Evolutionary conservation across 345 rosid genomes (phyloP).

Genomic region (Salix brachista): DNA sequence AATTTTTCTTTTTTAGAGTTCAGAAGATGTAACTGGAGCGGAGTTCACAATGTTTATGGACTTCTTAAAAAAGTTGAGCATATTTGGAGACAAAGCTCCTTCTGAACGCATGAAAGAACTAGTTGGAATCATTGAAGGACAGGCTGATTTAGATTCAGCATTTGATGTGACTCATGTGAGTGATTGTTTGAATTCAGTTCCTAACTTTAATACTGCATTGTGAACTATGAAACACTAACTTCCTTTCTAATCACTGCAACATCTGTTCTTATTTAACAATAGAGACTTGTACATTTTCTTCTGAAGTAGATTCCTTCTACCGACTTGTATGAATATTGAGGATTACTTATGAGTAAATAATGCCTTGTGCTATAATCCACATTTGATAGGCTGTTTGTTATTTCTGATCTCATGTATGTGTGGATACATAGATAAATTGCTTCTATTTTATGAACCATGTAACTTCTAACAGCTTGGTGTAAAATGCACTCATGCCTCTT

Average conservation of each 20-base stretch:
- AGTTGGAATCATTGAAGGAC: slow-evolving; percentile 80
- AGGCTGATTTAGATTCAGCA: slow-evolving; percentile 91
- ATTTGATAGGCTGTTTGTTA: background rate
- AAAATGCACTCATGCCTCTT: background rate
- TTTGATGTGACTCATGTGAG: slow-evolving; percentile 52
- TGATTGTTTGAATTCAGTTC: background rate
- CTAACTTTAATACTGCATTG: background rate
- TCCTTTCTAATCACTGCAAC: background rate
- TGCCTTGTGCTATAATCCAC: background rate
- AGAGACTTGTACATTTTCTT: background rate
- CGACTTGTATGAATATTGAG: background rate
- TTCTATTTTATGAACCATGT: background rate
- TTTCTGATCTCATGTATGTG: background rate
- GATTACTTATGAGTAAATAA: background rate
- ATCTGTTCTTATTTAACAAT: background rate
- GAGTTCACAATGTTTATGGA: slow-evolving; percentile 99
- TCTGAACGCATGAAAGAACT: slow-evolving; percentile 93
- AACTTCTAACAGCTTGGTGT: background rate
- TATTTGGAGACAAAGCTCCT: slow-evolving; percentile 95
- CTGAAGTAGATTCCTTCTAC: background rate
- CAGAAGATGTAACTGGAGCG: slow-evolving; percentile 93
- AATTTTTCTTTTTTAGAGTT: slow-evolving; percentile 50
- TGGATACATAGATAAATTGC: background rate
- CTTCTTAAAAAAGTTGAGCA: slow-evolving; percentile 76
- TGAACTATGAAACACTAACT: background rate